Base-by-base conservation (phyloP, 2,329 filamentous ascomycete species). In the Canariomyces notabilis region DNA sequence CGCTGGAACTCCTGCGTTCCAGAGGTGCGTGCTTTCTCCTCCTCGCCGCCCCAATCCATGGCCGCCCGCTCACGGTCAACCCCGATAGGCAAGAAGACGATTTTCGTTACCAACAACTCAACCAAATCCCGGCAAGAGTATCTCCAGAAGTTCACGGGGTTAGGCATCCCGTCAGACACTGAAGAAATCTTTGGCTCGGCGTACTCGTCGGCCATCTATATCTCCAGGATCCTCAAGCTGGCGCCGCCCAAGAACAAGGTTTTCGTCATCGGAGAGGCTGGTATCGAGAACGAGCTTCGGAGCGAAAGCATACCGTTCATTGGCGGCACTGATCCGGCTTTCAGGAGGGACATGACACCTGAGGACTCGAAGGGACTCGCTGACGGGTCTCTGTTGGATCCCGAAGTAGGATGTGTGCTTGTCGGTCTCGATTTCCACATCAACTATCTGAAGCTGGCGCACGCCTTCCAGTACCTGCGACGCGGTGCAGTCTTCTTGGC, bases 41-140 rank as follows among this genome's bases (percentile, higher is more conserved):
- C 12, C 12, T 31, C n/a, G 15, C 46, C 15, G 20, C 6, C 20
- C 23, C 37, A 22, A 9, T 19, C 37, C 23, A 21, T 18, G 19
- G 12, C 26, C 29, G 14, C 52, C 42, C 44, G 20, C n/a, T 39
- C 46, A 21, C n/a, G n/a, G n/a, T n/a, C n/a, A 56, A 44, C 38
- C 35, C 2, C 37, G 12, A 21, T 43, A 93, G 90, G 88, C 63
- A 98, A 98, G 68, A 85, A 85, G 64, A 78, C 93, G 26, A 83
- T 98, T 44, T 98, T 98, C 63, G 93, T 98, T 42, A 98, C 93
- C 33, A 98, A 98, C 72, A 98, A 98, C 73, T 96, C 89, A 62
- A 97, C 93, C 47, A 98, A 98, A 66, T 95, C 91, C 9, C 85
- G 93, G 46, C 74, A 79, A 40, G 89, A 96, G 64, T 98, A 98